Percentiles rank a stretch among this genome's conserved stretches.
Evolutionary conservation across 2,329 filamentous ascomycete genomes (phyloP).

Genomic region (Xylariaceae sp.): DNA sequence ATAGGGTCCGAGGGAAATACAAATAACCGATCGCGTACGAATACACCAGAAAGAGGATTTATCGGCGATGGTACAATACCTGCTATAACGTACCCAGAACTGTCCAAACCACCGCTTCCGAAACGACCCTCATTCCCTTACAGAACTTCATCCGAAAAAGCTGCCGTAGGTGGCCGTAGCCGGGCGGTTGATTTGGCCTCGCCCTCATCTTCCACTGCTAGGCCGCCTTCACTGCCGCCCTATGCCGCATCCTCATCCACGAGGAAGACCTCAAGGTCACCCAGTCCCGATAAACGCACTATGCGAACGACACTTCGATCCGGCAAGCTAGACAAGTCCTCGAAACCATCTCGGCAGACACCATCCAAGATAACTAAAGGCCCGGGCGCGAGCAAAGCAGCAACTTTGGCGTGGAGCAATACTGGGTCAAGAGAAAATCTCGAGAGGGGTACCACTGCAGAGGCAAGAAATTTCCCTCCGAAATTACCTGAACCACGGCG

Average conservation of each 20-base stretch:
- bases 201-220: conserved; percentile 30
- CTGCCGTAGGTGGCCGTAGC: conserved; percentile 41
- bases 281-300: conserved; percentile 62
- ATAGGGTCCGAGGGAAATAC: conserved; percentile 21
- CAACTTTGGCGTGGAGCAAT: conserved; percentile 63
- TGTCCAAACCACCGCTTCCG: conserved; percentile 69
- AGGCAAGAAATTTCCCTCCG: conserved; percentile 20
- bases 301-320: conserved; percentile 65
- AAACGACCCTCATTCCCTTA: conserved; percentile 59
- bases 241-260: conserved; percentile 34
- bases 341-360: conserved; percentile 44
- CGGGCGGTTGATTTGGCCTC: conserved; percentile 28
- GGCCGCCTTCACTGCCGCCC: conserved; percentile 35
- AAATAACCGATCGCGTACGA: conserved; percentile 20
- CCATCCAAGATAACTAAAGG: conserved; percentile 50
- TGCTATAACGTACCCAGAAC: conserved; percentile 75
- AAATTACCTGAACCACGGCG: conserved; percentile 35
- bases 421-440: conserved; percentile 45
- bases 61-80: conserved; percentile 83
- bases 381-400: conserved; percentile 63
- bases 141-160: conserved; percentile 55
- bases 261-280: conserved; percentile 49
- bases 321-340: conserved; percentile 48
- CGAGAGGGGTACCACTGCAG: conserved; percentile 31
- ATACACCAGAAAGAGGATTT: conserved; percentile 54